Conservation (phyloP, 768 basidiomycete species). For the Mycena rebaudengoi region DNA sequence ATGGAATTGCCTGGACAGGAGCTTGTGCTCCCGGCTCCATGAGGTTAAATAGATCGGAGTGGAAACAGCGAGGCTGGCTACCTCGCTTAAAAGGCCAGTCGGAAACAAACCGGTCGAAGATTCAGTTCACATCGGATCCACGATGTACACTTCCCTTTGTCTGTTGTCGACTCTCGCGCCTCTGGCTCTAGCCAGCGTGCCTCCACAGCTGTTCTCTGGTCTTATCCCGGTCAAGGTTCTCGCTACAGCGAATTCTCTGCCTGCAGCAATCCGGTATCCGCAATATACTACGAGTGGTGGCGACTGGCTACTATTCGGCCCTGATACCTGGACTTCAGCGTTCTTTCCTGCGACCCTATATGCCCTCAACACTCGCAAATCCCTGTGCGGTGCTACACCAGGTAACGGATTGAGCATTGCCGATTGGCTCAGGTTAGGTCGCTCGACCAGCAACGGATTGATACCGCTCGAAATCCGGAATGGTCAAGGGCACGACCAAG, state of each 20-base stretch:
- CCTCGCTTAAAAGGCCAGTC: no score
- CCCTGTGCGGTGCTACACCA: constrained; percentile 52
- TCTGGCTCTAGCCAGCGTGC: constrained; percentile 37
- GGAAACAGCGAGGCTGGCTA: no score
- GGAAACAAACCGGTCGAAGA: no score
- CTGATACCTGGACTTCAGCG: constrained; percentile 73
- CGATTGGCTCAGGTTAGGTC: constrained; percentile 67
- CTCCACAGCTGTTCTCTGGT: constrained; percentile 64
- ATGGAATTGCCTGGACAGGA: no score
- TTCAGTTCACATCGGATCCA: no score
- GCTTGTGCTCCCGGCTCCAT: no score
- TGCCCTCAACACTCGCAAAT: constrained; percentile 61
- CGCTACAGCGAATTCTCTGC: constrained; percentile 55
- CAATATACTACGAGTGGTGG: constrained; percentile 63
- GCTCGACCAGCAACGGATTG: constrained; percentile 59
- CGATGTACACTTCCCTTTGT: constrained; percentile 23
- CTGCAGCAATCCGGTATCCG: constrained; percentile 60
- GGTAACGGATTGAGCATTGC: constrained; percentile 48
- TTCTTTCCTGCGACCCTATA: constrained; percentile 73
- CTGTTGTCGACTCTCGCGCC: constrained; percentile 24
- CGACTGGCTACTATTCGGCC: constrained; percentile 58
- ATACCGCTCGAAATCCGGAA: constrained; percentile 57
- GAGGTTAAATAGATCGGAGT: no score
- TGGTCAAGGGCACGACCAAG: constrained; percentile 71
- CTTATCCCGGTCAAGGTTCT: constrained; percentile 67